A percentile compares a stretch with the other conserved stretches of the same genome.
phyloP scores from a whole-genome alignment of 202 grass and related monocot species.

The Panicum virgatum region DNA sequence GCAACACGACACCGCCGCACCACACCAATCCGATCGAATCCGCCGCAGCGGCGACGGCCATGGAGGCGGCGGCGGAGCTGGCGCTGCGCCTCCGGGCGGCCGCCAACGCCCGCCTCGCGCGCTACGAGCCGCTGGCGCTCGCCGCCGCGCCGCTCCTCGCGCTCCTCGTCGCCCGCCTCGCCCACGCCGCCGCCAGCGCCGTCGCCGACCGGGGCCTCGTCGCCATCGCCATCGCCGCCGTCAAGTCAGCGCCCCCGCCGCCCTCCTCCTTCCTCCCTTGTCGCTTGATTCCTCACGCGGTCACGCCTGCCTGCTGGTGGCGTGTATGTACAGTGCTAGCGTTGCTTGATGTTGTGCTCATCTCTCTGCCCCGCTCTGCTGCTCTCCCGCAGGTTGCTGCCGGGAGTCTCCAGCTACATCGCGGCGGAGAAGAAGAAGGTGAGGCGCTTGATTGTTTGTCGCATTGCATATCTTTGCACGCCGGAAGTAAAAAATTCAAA shows the following conservation, averaged over 20 bases:
- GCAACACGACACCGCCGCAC: not conserved
- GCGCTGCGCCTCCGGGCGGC: constrained; percentile 54
- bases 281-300: not conserved
- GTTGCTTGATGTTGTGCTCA: not conserved
- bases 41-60: not conserved
- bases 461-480: not conserved
- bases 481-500: not conserved
- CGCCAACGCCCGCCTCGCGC: constrained; percentile 61
- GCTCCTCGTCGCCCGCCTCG: constrained; percentile 56
- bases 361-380: too few relatives aligned
- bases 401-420: constrained; percentile 74
- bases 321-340: too few relatives aligned
- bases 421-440: constrained; percentile 93
- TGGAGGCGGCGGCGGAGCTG: constrained; percentile 38
- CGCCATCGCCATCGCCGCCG: constrained; percentile 50
- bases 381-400: constrained; percentile 64
- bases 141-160: constrained; percentile 66
- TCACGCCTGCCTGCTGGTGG: not conserved
- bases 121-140: constrained; percentile 74
- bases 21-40: constrained; percentile 8
- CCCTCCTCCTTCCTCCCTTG: not conserved
- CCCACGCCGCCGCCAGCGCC: constrained; percentile 46
- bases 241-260: constrained; percentile 47
- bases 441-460: not conserved
- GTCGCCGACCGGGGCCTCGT: constrained; percentile 65